Base-by-base conservation (phyloP, 441 rosid genomes). In the Daphne laureola region DNA sequence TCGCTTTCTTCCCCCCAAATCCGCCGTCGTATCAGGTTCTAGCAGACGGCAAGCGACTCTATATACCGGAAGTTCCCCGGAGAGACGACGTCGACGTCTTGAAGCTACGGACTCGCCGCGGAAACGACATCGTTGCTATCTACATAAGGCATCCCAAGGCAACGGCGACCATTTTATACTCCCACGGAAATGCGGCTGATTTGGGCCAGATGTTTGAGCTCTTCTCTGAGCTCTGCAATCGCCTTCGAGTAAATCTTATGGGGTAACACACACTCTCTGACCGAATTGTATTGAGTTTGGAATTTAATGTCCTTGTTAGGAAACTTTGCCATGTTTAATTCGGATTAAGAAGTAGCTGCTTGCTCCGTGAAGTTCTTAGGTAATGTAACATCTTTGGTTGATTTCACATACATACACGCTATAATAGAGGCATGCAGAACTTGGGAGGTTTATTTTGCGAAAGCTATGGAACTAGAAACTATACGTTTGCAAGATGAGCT, bases 151-250 rank as follows among this genome's bases (percentile, higher is more conserved):
- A 81, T 43, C 75, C 87, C 4, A 81, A 72, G 64, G 77, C 91
- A 41, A 59, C 77, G 15, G 73, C 74, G 44, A 84, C 91, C 14
- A 27, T 84, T 59, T 68, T 83, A 49, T 83, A 83, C 65, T 83
- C 90, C 45, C 91, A 83, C 54, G 91, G 90, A 27, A 83, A 83
- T 75, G 90, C 90, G 8, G 90, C 90, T 36, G 87, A 83, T 68
- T 69, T 84, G 62, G 91, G 91, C 0, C 91, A 84, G 54, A 78
- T 84, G 85, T 70, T 77, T 58, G 91, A 84, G 63, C 87, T 84
- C 18, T 84, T 84, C 47, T 76, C 79, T 17, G 87, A 81, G 60
- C 68, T 84, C 38, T 69, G 83, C 53, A 71, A 70, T 68, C 85
- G 85, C 31, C 82, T 84, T 49, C 74, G 79, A 23, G 70, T 84